A percentile compares a stretch with the other conserved stretches of the same genome.
phyloP scores from a whole-genome alignment of 306 rosid genomes.

The Cicer yamashitae region DNA sequence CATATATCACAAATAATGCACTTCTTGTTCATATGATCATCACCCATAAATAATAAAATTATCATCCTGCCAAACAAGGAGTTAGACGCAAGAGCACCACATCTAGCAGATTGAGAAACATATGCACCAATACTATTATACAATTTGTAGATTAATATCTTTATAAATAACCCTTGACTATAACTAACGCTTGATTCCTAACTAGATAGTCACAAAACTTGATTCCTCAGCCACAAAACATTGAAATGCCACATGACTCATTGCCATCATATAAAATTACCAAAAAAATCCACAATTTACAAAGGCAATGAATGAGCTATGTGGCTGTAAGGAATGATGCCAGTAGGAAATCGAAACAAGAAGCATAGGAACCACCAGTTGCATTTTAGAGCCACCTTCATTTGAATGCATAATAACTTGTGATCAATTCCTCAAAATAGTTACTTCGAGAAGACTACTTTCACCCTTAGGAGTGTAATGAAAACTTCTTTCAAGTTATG shows the following conservation, averaged over 20 bases:
- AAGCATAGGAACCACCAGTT: constrained; percentile 31
- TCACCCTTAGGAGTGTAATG: not conserved
- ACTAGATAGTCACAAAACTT: constrained; percentile 21
- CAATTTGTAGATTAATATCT: constrained; percentile 28
- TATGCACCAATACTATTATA: constrained; percentile 33
- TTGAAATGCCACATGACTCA: constrained; percentile 33
- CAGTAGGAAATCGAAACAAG: constrained; percentile 37
- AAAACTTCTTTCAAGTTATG: constrained; percentile 28
- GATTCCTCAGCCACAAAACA: constrained; percentile 48
- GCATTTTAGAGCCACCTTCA: constrained; percentile 23
- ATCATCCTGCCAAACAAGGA: not conserved
- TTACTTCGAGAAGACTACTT: constrained; percentile 7
- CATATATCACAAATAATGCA: not conserved
- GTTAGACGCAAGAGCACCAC: not conserved
- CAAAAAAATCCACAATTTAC: constrained; percentile 44
- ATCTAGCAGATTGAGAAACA: not conserved
- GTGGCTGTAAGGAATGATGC: constrained; percentile 21
- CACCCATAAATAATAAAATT: not conserved
- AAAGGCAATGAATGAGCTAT: constrained; percentile 34
- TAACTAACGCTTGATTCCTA: constrained; percentile 30
- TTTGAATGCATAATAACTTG: constrained; percentile 12
- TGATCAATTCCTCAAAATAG: constrained; percentile 11
- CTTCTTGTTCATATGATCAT: too few species aligned
- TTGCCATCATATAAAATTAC: constrained; percentile 42
- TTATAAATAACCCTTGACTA: constrained; percentile 3